Evolutionary conservation across 2,329 filamentous ascomycete genomes (phyloP).

Genomic region (Aschersonia sp.): DNA sequence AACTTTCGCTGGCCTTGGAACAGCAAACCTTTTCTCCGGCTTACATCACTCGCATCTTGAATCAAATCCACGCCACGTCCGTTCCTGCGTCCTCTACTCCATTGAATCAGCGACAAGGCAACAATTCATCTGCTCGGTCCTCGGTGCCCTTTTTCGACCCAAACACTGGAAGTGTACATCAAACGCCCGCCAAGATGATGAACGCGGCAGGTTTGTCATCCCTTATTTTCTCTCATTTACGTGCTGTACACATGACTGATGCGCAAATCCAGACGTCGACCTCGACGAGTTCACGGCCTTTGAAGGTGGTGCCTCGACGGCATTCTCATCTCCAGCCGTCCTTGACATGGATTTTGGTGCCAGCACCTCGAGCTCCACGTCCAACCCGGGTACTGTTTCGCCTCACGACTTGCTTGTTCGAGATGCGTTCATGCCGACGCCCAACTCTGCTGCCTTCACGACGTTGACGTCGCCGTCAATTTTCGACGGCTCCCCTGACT

Average conservation of each 20-base stretch:
- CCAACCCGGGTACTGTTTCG: constrained; percentile 59
- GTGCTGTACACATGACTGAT: constrained; percentile 15
- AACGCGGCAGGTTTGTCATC: constrained; percentile 24
- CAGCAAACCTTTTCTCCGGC: constrained; percentile 38
- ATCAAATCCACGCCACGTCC: constrained; percentile 54
- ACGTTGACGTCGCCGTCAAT: constrained; percentile 75
- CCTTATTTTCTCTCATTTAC: background rate
- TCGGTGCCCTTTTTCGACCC: constrained; percentile 60
- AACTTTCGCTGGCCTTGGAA: constrained; percentile 35
- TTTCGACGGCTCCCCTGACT: constrained; percentile 66
- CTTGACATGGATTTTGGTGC: constrained; percentile 35
- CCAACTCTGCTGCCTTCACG: constrained; percentile 70
- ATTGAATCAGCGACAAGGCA: constrained; percentile 32
- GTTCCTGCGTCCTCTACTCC: constrained; percentile 44
- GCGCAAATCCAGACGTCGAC: constrained; percentile 33
- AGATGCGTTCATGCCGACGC: constrained; percentile 57
- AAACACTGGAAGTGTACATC: constrained; percentile 36
- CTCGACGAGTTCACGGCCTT: constrained; percentile 44
- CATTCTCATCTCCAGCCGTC: constrained; percentile 39
- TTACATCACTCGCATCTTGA: constrained; percentile 41
- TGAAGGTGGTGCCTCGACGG: constrained; percentile 34
- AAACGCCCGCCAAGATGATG: constrained; percentile 27
- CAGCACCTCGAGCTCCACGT: constrained; percentile 32
- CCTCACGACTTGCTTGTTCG: constrained; percentile 67
- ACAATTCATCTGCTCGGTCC: constrained; percentile 38